Conservation (phyloP, 2,329 filamentous ascomycete genomes). For the Arthrobotrys entomopaga region DNA sequence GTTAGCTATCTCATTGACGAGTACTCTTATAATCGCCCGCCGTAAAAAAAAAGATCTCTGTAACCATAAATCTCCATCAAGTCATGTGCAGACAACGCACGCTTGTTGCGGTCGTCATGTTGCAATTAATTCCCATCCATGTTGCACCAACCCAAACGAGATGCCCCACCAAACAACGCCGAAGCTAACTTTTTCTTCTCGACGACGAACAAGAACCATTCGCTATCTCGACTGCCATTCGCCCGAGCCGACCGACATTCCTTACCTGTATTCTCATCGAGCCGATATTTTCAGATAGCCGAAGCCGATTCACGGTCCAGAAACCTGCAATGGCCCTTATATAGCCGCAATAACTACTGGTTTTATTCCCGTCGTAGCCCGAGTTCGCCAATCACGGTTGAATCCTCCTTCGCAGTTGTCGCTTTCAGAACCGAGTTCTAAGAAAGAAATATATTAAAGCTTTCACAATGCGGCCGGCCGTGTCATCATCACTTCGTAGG, state of each 20-base stretch:
- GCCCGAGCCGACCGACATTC: conserved; percentile 50
- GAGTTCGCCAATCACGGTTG: background rate
- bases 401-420: conserved; percentile 3
- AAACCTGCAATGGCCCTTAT: conserved; percentile 37
- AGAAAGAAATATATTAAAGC: background rate
- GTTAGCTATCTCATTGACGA: too few species aligned
- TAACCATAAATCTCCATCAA: too few species aligned
- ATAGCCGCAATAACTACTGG: conserved; percentile 19
- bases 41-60: too few species aligned
- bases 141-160: conserved; percentile 10
- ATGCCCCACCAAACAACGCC: conserved; percentile 30
- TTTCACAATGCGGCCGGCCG: conserved; percentile 33
- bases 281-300: conserved; percentile 25
- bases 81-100: background rate
- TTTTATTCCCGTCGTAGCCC: conserved; percentile 2
- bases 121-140: conserved; percentile 7
- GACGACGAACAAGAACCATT: conserved; percentile 1
- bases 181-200: conserved; percentile 30
- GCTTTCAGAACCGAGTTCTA: conserved; percentile 7
- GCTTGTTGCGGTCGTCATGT: conserved; percentile 2
- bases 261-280: conserved; percentile 17
- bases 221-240: conserved; percentile 35
- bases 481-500: conserved; percentile 37
- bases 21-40: too few species aligned
- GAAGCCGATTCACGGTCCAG: conserved; percentile 20